Evolutionary conservation across 805 yeast genomes (phyloP).

Genomic region (Lipomyces anomalus): DNA sequence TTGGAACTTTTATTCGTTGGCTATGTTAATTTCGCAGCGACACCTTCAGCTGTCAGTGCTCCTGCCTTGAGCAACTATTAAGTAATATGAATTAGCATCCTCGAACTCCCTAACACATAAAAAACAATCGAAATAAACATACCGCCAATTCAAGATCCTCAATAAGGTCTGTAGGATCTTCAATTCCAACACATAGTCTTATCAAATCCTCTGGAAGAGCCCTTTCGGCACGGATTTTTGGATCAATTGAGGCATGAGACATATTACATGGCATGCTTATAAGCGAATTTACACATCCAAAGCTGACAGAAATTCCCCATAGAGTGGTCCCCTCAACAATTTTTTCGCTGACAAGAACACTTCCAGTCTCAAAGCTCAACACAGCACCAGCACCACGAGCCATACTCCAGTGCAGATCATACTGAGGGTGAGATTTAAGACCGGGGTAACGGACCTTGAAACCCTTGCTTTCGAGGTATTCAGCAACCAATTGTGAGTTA

Average conservation of each 20-base stretch:
- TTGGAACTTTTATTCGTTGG: too few relatives aligned
- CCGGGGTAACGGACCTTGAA: conserved; percentile 85
- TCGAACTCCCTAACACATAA: conserved; percentile 4
- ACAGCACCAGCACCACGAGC: conserved; percentile 88
- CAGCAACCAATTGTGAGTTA: conserved; percentile 70
- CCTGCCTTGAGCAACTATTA: too few relatives aligned
- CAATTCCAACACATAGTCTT: conserved; percentile 88
- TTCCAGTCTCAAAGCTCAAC: conserved; percentile 81
- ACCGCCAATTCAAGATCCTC: conserved; percentile 73
- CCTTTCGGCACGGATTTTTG: conserved; percentile 77
- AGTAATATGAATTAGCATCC: too few relatives aligned
- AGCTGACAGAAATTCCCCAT: conserved; percentile 85
- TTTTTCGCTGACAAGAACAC: conserved; percentile 55
- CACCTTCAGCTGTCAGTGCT: too few relatives aligned
- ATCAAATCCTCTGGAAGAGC: conserved; percentile 89
- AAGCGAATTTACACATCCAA: conserved; percentile 89
- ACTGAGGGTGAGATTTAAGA: conserved; percentile 70
- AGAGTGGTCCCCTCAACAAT: conserved; percentile 71
- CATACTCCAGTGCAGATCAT: conserved; percentile 68
- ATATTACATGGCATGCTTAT: conserved; percentile 91
- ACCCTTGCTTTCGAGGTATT: conserved; percentile 61
- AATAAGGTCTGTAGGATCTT: conserved; percentile 70
- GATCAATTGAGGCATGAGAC: conserved; percentile 96
- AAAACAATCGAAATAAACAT: conserved; percentile 56
- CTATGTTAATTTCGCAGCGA: too few relatives aligned